A percentile compares a stretch with the other conserved stretches of the same genome.
Evolutionary conservation across 2,329 filamentous ascomycete species (phyloP).

Genomic region (Penicillium sp.): DNA sequence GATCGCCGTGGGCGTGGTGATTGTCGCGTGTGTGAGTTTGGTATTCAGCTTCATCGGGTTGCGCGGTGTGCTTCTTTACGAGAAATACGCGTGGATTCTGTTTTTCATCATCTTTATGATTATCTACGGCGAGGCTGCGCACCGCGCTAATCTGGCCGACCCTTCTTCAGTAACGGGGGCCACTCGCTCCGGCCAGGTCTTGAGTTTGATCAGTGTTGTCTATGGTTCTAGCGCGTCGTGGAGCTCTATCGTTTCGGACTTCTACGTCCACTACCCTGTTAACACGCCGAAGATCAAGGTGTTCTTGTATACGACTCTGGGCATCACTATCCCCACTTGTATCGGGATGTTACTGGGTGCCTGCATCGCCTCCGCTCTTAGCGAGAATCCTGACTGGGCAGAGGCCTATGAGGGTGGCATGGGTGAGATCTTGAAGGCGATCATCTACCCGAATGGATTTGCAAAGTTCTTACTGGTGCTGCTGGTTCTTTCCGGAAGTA

Average conservation of each 20-base stretch:
- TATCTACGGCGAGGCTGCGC: slow-evolving; percentile 53
- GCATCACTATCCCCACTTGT: slow-evolving; percentile 28
- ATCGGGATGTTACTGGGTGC: slow-evolving; percentile 26
- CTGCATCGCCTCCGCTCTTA: slow-evolving; percentile 22
- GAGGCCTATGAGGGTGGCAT: slow-evolving; percentile 25
- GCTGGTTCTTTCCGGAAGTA: slow-evolving; percentile 38
- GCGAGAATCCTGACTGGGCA: slow-evolving; percentile 22
- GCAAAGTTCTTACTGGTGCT: slow-evolving; percentile 41
- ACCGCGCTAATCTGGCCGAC: slow-evolving; percentile 46
- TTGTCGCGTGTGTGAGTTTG: slow-evolving; percentile 32
- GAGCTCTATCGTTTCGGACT: slow-evolving; percentile 30
- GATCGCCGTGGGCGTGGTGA: slow-evolving; percentile 33
- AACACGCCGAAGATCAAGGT: slow-evolving; percentile 26
- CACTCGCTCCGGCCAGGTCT: slow-evolving; percentile 32
- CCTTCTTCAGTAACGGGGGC: slow-evolving; percentile 39
- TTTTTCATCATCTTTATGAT: slow-evolving; percentile 49
- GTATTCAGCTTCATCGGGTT: slow-evolving; percentile 34
- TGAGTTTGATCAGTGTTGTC: slow-evolving; percentile 48
- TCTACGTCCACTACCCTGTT: slow-evolving; percentile 31
- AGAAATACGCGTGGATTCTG: slow-evolving; percentile 37
- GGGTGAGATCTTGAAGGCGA: slow-evolving; percentile 26
- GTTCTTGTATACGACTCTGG: slow-evolving; percentile 27
- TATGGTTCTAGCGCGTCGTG: slow-evolving; percentile 29
- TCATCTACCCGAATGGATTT: slow-evolving; percentile 29
- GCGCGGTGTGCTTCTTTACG: slow-evolving; percentile 33